phyloP scores from a whole-genome alignment of 2,329 filamentous ascomycete species.

The Mollisia scopiformis region DNA sequence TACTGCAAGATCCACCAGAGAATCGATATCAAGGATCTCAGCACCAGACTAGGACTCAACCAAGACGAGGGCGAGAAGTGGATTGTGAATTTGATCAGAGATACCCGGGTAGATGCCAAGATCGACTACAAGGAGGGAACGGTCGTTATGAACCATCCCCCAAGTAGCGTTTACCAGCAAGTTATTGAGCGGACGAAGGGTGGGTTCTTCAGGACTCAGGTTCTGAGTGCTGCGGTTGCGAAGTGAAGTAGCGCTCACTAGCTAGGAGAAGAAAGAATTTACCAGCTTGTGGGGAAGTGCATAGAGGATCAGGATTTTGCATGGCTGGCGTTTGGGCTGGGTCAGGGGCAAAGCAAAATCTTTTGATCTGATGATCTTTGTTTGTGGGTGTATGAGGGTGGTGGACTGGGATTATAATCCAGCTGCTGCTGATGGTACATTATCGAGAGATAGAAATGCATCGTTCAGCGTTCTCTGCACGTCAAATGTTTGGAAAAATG shows the following conservation, averaged over 20 bases:
- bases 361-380: not conserved
- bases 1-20: slow-evolving; percentile 99
- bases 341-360: slow-evolving; percentile 11
- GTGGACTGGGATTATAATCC: not conserved
- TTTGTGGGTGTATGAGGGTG: not conserved
- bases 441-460: not conserved
- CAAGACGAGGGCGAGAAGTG: slow-evolving; percentile 99
- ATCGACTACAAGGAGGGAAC: slow-evolving; percentile 99
- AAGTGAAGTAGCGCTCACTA: slow-evolving; percentile 30
- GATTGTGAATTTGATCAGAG: slow-evolving; percentile 99
- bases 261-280: not conserved
- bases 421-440: not conserved
- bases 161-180: slow-evolving; percentile 98
- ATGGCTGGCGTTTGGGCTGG: slow-evolving; percentile 28
- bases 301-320: not conserved
- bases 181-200: slow-evolving; percentile 99
- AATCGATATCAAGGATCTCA: slow-evolving; percentile 97
- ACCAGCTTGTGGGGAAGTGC: not conserved
- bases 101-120: slow-evolving; percentile 97
- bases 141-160: slow-evolving; percentile 98
- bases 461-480: not conserved
- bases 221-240: slow-evolving; percentile 62
- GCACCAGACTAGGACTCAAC: slow-evolving; percentile 85
- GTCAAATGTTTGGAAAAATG: not conserved
- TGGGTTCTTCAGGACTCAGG: slow-evolving; percentile 97